Evolutionary conservation across 495 filamentous ascomycete genomes (phyloP).

Genomic region (Eremomyces bilateralis): DNA sequence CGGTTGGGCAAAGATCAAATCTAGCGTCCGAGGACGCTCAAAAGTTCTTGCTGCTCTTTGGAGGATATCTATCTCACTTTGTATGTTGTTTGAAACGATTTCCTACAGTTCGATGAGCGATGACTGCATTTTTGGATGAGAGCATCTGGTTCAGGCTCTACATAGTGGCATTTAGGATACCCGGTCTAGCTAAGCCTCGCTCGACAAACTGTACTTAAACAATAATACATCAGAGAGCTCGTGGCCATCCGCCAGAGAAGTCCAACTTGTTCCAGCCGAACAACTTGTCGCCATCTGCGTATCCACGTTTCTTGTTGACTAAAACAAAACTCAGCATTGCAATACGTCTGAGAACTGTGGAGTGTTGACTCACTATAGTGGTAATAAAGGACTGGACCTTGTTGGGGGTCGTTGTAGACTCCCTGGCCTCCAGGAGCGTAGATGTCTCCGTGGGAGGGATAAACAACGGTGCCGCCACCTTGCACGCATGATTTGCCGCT

Average conservation of each 20-base stretch:
- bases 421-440: slow-evolving; percentile 56
- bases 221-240: no score
- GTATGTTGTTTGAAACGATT: no score
- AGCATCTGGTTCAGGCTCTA: no score
- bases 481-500: slow-evolving; percentile 30
- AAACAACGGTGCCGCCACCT: slow-evolving; percentile 40
- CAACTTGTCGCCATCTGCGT: not conserved
- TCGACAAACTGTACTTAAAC: no score
- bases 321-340: not conserved
- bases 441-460: slow-evolving; percentile 37
- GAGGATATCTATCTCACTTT: no score
- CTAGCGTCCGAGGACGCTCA: no score
- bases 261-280: not conserved
- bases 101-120: no score
- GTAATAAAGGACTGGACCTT: slow-evolving; percentile 43
- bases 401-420: slow-evolving; percentile 25
- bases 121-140: no score
- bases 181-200: no score
- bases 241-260: not conserved
- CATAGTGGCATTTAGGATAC: no score
- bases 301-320: not conserved
- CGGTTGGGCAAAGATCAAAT: no score
- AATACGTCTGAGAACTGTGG: not conserved
- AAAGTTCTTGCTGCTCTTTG: no score
- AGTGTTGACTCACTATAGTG: slow-evolving; percentile 29